These are phyloP conservation scores for Globomyces sp. DNA, from an alignment of 371 early-diverging fungal genomes.

Conservation along the genomic window DNA sequence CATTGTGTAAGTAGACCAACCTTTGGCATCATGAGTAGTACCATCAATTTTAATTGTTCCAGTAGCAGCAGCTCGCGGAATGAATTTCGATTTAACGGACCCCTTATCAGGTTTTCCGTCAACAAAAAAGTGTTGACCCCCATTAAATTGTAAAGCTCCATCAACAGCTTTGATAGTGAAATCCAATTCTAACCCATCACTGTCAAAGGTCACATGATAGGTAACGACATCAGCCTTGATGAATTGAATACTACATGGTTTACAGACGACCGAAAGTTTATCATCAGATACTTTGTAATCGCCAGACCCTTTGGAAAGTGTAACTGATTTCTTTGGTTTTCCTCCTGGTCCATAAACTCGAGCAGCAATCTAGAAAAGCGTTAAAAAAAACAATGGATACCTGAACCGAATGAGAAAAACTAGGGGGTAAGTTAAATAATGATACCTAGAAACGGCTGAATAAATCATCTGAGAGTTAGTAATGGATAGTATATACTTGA, in stretches of 20 bases:
- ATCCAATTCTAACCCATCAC: conserved; percentile 56
- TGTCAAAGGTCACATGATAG: neutral
- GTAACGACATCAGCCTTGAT: neutral
- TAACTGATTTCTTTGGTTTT: neutral
- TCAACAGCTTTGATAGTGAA: conserved; percentile 65
- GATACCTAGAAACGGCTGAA: neutral
- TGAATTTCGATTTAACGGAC: conserved; percentile 58
- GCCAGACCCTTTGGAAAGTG: neutral
- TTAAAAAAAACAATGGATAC: too few relatives aligned
- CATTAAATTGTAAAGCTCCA: conserved; percentile 29
- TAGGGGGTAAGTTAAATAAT: neutral
- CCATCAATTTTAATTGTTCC: conserved; percentile 74
- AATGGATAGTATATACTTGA: neutral
- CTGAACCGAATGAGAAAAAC: neutral
- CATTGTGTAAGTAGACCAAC: conserved; percentile 80
- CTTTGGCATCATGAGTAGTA: conserved; percentile 57
- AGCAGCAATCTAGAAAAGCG: neutral
- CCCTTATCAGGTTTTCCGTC: conserved; percentile 26
- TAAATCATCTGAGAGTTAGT: neutral
- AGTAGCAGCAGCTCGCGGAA: conserved; percentile 71
- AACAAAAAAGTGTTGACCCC: conserved; percentile 18
- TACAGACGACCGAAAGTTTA: neutral
- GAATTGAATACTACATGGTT: neutral
- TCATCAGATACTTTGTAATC: neutral
- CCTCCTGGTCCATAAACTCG: neutral